Conservation (phyloP, 306 rosid species). For the Sicyos edulis region DNA sequence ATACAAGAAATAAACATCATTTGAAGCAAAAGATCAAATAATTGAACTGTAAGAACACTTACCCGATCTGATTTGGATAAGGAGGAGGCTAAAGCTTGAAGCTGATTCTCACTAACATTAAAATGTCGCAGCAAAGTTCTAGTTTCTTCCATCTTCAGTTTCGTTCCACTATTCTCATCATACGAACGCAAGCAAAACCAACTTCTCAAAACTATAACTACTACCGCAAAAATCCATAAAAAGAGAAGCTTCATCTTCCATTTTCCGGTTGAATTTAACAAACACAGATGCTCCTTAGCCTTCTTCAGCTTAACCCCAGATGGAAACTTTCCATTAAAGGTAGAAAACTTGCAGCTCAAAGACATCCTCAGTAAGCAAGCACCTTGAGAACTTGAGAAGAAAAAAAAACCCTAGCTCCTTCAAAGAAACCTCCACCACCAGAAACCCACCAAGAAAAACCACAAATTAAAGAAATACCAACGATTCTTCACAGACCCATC, state of each 20-base stretch:
- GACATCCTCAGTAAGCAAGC: constrained; percentile 46
- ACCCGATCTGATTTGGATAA: constrained; percentile 87
- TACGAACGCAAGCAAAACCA: constrained; percentile 43
- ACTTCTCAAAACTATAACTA: constrained; percentile 35
- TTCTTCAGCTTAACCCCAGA: constrained; percentile 46
- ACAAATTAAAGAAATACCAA: constrained; percentile 7
- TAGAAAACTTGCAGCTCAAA: constrained; percentile 51
- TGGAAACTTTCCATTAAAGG: constrained; percentile 51
- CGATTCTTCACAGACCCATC: constrained; percentile 10
- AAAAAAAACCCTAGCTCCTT: constrained; percentile 28
- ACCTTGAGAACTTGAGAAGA: constrained; percentile 30
- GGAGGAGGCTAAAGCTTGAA: constrained; percentile 53
- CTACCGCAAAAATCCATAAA: constrained; percentile 42
- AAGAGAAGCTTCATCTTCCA: constrained; percentile 42
- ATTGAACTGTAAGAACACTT: constrained; percentile 16
- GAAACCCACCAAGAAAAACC: background rate
- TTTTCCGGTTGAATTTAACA: constrained; percentile 41
- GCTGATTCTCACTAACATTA: constrained; percentile 65
- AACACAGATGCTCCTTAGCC: constrained; percentile 49
- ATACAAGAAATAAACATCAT: background rate
- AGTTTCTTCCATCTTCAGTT: constrained; percentile 40
- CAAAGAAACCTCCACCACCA: constrained; percentile 29
- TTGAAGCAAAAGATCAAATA: background rate
- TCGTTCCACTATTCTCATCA: constrained; percentile 28
- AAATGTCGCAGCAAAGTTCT: constrained; percentile 48